Percentiles rank a stretch among this genome's conserved stretches.
These are phyloP conservation scores for Fusarium incarnatum DNA, from an alignment of 2,329 filamentous ascomycete species.

Conservation along the genomic window DNA sequence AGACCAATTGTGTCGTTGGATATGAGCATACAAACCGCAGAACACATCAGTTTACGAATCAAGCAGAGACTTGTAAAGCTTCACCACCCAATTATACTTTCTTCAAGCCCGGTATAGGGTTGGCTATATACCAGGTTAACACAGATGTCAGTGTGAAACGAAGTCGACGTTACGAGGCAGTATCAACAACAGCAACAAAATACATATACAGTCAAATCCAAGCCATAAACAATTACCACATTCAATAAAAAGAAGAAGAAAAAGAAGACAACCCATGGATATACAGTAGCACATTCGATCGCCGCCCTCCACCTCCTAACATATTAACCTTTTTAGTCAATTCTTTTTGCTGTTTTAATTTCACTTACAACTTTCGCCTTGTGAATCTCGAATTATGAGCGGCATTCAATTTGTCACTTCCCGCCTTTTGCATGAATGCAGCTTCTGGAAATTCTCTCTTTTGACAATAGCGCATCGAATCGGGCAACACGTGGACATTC, in stretches of 20 bases:
- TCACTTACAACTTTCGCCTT: not conserved
- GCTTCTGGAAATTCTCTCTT: not conserved
- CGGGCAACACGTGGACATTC: conserved; percentile 25
- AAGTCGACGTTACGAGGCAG: not conserved
- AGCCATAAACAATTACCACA: not conserved
- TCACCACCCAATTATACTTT: not conserved
- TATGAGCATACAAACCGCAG: conserved; percentile 5
- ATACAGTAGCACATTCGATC: not conserved
- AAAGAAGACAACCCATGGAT: too few species aligned
- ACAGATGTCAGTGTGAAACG: not conserved
- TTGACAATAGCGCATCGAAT: not conserved
- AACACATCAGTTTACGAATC: not conserved
- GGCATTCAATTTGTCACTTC: not conserved
- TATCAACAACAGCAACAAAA: not conserved
- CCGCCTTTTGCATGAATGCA: conserved; percentile 22
- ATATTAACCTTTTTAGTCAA: not conserved
- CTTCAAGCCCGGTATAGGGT: not conserved
- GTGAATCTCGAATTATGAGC: not conserved
- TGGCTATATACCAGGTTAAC: not conserved
- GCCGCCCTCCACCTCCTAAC: not conserved
- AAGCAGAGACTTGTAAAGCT: not conserved
- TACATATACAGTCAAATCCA: not conserved
- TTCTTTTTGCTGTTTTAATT: not conserved
- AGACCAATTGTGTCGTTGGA: not conserved
- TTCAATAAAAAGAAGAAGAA: not conserved